These are phyloP conservation scores for Backusella circina DNA, from an alignment of 192 early-diverging fungal species.

Conservation along the genomic window DNA sequence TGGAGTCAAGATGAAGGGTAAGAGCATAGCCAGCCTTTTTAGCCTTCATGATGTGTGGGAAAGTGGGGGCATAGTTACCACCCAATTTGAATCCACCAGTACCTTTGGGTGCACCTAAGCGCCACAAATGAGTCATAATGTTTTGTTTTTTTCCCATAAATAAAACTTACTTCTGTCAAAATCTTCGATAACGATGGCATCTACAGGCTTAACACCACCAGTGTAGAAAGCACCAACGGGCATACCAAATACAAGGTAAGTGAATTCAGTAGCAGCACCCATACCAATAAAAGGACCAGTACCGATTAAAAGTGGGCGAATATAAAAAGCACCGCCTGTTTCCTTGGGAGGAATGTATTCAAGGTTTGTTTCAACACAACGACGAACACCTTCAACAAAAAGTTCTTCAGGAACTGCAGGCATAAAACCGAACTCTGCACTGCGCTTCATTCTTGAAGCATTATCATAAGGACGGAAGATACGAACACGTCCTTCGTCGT, in stretches of 20 bases:
- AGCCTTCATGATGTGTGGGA: conserved; percentile 54
- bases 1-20: conserved; percentile 69
- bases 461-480: conserved; percentile 73
- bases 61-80: conserved; percentile 71
- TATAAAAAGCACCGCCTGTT: conserved; percentile 64
- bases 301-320: conserved; percentile 70
- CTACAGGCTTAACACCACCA: conserved; percentile 56
- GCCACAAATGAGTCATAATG: neutral
- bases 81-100: conserved; percentile 66
- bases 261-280: conserved; percentile 51
- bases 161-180: conserved; percentile 59
- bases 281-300: conserved; percentile 65
- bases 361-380: conserved; percentile 57
- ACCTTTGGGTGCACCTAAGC: conserved; percentile 45
- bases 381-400: conserved; percentile 58
- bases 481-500: conserved; percentile 62
- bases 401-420: conserved; percentile 52
- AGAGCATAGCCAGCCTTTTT: conserved; percentile 65
- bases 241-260: conserved; percentile 59
- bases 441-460: conserved; percentile 53
- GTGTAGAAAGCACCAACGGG: conserved; percentile 71
- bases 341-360: conserved; percentile 74
- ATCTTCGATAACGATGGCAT: conserved; percentile 60
- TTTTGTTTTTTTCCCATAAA: neutral
- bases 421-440: conserved; percentile 59